A percentile compares a stretch with the other conserved stretches of the same genome.
Conservation (phyloP, 352 stramenopile species). For the Phytopythium helicoides region DNA sequence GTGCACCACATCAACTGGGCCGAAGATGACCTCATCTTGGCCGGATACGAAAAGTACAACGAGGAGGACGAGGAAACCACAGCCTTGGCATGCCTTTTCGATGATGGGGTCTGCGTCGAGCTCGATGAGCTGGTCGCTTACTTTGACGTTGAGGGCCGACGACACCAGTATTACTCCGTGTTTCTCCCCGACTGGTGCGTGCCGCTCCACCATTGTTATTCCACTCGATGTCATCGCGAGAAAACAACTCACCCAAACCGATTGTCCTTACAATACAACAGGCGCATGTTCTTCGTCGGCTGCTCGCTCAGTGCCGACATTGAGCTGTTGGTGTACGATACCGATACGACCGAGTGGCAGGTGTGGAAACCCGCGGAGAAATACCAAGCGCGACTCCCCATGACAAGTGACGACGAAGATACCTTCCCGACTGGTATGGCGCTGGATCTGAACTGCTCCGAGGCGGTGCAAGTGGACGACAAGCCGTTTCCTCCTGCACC, state of each 20-base stretch:
- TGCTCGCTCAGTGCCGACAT: constrained; percentile 80
- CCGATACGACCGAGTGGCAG: constrained; percentile 55
- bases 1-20: constrained; percentile 75
- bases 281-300: constrained; percentile 80
- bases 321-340: constrained; percentile 67
- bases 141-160: constrained; percentile 46
- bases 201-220: no score
- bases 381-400: constrained; percentile 70
- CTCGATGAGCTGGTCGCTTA: constrained; percentile 68
- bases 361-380: constrained; percentile 76
- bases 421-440: constrained; percentile 57
- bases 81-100: constrained; percentile 57
- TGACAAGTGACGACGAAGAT: constrained; percentile 68
- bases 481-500: constrained; percentile 40
- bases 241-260: constrained; percentile 3
- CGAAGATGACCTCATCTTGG: constrained; percentile 61
- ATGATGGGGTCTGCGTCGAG: constrained; percentile 41
- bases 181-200: constrained; percentile 60
- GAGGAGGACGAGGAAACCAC: constrained; percentile 47
- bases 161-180: constrained; percentile 64
- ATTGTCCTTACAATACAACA: constrained; percentile 2
- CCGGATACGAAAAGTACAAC: constrained; percentile 57
- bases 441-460: constrained; percentile 57
- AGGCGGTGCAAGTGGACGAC: constrained; percentile 49
- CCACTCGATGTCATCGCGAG: no score